phyloP scores from a whole-genome alignment of 495 filamentous ascomycete genomes.

The Jackrogersella multiformis region DNA sequence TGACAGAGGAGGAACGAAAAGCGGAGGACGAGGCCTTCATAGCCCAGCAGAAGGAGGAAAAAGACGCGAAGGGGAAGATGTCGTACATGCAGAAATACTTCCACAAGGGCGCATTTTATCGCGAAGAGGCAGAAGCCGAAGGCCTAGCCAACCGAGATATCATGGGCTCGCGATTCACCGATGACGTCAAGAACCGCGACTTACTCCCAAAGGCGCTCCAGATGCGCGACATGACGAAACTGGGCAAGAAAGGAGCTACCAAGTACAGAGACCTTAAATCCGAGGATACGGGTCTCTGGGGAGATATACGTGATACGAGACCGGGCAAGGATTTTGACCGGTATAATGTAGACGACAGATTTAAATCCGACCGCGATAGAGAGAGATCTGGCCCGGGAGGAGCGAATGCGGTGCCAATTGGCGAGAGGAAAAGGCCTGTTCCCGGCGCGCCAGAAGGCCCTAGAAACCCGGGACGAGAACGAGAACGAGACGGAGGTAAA shows the following conservation, averaged over 20 bases:
- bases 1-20: conserved; percentile 86
- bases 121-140: conserved; percentile 76
- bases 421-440: conserved; percentile 61
- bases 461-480: conserved; percentile 45
- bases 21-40: conserved; percentile 85
- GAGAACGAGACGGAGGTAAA: conserved; percentile 34
- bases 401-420: conserved; percentile 68
- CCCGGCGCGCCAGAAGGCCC: conserved; percentile 51
- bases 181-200: conserved; percentile 82
- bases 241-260: conserved; percentile 91
- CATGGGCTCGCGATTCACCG: conserved; percentile 80
- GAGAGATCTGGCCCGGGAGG: conserved; percentile 59
- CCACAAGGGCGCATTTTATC: conserved; percentile 96
- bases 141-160: conserved; percentile 80
- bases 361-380: conserved; percentile 69
- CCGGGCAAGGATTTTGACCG: conserved; percentile 57
- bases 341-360: conserved; percentile 69
- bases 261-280: conserved; percentile 86
- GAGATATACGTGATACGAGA: conserved; percentile 65
- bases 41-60: conserved; percentile 83
- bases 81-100: conserved; percentile 95
- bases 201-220: conserved; percentile 92
- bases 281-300: conserved; percentile 94
- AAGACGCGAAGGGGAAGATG: conserved; percentile 84
- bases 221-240: conserved; percentile 89